Evolutionary conservation across 108 stramenopile genomes (phyloP).

Genomic region (Cyclostephanos invisitatus): DNA sequence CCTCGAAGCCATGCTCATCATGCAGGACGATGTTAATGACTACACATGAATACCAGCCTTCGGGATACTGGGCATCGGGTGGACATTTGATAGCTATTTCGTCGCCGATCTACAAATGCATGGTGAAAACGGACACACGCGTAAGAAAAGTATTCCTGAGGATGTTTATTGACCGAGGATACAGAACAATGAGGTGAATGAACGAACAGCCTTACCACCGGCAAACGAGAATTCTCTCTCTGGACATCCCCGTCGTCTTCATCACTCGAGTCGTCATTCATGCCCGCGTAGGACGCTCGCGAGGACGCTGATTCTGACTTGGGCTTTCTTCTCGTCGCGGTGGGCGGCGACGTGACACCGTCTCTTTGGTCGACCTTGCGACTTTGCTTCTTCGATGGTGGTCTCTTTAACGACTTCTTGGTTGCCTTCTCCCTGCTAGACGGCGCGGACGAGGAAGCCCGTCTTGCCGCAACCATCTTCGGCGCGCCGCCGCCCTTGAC

Average conservation of each 20-base stretch:
- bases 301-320: constrained; percentile 18
- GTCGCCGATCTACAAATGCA: constrained; percentile 33
- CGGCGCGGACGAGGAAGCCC: background rate
- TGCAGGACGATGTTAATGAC: constrained; percentile 34
- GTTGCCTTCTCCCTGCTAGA: constrained; percentile 3
- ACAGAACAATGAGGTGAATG: background rate
- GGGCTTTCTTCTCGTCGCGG: constrained; percentile 12
- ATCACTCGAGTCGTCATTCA: constrained; percentile 12
- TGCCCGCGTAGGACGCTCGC: constrained; percentile 5
- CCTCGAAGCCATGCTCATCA: constrained; percentile 18
- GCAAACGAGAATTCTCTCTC: constrained; percentile 12
- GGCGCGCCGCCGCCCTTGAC: constrained; percentile 14
- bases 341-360: constrained; percentile 2
- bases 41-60: constrained; percentile 44
- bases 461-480: constrained; percentile 8
- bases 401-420: constrained; percentile 19
- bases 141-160: background rate
- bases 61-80: constrained; percentile 41
- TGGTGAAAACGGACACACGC: constrained; percentile 5
- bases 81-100: constrained; percentile 46
- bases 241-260: constrained; percentile 19
- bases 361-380: constrained; percentile 4
- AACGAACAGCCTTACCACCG: constrained; percentile 15
- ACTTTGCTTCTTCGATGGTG: constrained; percentile 9
- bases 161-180: background rate